A percentile compares a stretch with the other conserved stretches of the same genome.
Evolutionary conservation across 495 filamentous ascomycete species (phyloP).

Genomic region (Lasiosphaeriaceae sp.): DNA sequence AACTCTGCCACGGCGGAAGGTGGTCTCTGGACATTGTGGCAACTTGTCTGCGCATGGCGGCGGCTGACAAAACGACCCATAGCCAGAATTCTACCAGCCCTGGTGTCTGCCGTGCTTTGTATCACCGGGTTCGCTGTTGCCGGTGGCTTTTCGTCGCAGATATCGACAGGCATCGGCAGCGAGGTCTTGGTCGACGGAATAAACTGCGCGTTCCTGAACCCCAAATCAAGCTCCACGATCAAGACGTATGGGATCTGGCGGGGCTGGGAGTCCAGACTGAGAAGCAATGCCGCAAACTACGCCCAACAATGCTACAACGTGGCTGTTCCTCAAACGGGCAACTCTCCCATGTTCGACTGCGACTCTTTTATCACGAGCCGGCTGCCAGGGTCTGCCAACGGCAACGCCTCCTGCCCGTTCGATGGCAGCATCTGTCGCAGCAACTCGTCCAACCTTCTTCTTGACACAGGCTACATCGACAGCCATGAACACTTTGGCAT

Average conservation of each 20-base stretch:
- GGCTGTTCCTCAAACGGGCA: too few relatives aligned
- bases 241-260: too few relatives aligned
- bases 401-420: conserved; percentile 20
- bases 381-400: conserved; percentile 2
- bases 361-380: not conserved
- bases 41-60: conserved; percentile 6
- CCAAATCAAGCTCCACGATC: too few relatives aligned
- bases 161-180: conserved; percentile 2
- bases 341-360: conserved; percentile 1
- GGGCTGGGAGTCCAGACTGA: not conserved
- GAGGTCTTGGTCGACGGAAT: not conserved
- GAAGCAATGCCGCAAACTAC: conserved; percentile 13
- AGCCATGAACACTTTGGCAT: conserved; percentile 16
- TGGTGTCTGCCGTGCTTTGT: not conserved
- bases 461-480: conserved; percentile 18
- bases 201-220: not conserved
- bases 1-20: conserved; percentile 11
- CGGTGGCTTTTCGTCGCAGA: not conserved
- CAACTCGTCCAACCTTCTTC: conserved; percentile 9
- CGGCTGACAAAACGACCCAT: not conserved
- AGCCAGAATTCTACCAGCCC: not conserved
- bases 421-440: conserved; percentile 2
- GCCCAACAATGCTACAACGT: conserved; percentile 11
- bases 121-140: not conserved
- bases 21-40: not conserved